Evolutionary conservation across 495 filamentous ascomycete species (phyloP).

Genomic region (Clohesyomyces aquaticus): DNA sequence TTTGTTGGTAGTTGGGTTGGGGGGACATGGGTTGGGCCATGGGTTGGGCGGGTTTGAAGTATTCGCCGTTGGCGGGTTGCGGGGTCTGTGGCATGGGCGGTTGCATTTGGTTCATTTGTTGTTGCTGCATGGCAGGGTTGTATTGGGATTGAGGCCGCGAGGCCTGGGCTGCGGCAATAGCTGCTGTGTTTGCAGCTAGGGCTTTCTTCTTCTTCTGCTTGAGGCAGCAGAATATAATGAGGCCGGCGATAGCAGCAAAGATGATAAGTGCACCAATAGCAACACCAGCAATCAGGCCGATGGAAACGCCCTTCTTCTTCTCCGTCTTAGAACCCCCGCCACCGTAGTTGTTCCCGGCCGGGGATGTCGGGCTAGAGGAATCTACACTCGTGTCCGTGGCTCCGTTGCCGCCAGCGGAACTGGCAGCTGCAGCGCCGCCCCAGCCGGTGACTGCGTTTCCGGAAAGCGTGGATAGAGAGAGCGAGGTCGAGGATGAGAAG

Average conservation of each 20-base stretch:
- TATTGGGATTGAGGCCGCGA: slow-evolving; percentile 27
- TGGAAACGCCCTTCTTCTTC: slow-evolving; percentile 17
- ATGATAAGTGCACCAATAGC: slow-evolving; percentile 27
- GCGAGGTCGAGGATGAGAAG: slow-evolving; percentile 8
- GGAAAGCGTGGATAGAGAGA: slow-evolving; percentile 17
- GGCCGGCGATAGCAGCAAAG: slow-evolving; percentile 11
- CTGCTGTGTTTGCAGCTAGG: slow-evolving; percentile 24
- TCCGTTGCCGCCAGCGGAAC: background rate
- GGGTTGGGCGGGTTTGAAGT: slow-evolving; percentile 25
- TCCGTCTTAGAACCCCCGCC: background rate
- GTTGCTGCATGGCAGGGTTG: slow-evolving; percentile 12
- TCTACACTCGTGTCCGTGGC: background rate
- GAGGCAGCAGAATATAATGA: slow-evolving; percentile 33
- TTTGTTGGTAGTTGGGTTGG: too few relatives aligned
- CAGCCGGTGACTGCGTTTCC: slow-evolving; percentile 28
- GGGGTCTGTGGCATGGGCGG: slow-evolving; percentile 12
- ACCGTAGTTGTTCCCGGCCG: background rate
- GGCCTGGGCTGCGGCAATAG: slow-evolving; percentile 25
- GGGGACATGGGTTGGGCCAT: too few relatives aligned
- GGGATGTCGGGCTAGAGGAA: background rate
- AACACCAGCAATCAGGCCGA: slow-evolving; percentile 24
- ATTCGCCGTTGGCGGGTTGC: slow-evolving; percentile 17
- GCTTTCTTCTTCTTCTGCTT: slow-evolving; percentile 28
- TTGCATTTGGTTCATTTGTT: slow-evolving; percentile 7
- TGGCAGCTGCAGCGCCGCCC: slow-evolving; percentile 7